phyloP scores from a whole-genome alignment of 331 rosid genomes.

The Spiraea crenata region DNA sequence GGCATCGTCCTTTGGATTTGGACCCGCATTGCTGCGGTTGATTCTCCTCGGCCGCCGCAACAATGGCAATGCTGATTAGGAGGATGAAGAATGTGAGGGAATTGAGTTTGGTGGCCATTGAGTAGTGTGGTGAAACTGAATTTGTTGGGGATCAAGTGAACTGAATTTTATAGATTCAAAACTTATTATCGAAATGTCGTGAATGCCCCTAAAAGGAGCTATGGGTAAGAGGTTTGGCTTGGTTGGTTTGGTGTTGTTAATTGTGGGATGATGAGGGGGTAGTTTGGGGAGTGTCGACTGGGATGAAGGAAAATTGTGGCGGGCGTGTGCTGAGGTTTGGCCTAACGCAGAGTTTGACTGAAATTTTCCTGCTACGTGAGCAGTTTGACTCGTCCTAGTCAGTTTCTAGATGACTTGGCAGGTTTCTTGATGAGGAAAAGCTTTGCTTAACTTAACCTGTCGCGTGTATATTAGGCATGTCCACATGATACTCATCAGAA shows the following conservation, averaged over 20 bases:
- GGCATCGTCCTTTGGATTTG: constrained; percentile 28
- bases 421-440: too few relatives aligned
- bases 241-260: background rate
- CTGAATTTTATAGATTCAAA: background rate
- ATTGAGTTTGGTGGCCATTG: constrained; percentile 30
- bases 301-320: constrained; percentile 13
- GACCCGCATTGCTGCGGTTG: constrained; percentile 21
- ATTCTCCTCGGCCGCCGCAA: background rate
- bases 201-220: background rate
- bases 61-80: background rate
- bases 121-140: background rate
- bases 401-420: constrained; percentile 11
- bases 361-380: background rate
- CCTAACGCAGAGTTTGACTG: constrained; percentile 3
- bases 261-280: background rate
- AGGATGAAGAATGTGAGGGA: constrained; percentile 4
- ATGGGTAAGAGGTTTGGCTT: background rate
- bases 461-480: background rate
- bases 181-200: background rate
- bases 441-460: background rate
- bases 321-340: constrained; percentile 14
- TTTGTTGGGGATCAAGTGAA: background rate
- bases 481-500: too few relatives aligned
- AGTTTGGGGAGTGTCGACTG: background rate
- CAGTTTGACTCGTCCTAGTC: background rate